These are phyloP conservation scores for Cladorrhinum sp. DNA, from an alignment of 2,329 filamentous ascomycete genomes.

Conservation along the genomic window DNA sequence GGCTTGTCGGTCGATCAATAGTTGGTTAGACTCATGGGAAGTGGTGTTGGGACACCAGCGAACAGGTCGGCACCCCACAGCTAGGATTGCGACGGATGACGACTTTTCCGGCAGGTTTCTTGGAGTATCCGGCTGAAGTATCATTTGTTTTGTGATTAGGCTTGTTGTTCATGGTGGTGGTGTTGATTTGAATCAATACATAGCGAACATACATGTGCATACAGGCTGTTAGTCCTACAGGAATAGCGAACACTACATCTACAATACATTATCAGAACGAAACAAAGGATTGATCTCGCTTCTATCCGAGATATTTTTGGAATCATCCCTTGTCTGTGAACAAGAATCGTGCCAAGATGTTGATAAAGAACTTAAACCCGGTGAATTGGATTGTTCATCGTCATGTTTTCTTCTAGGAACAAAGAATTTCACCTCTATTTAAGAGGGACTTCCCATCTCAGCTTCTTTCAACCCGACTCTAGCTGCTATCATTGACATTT, in stretches of 20 bases:
- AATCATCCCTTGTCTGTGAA: not conserved
- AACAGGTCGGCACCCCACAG: not conserved
- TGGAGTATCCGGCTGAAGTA: too few relatives aligned
- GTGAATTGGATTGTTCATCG: not conserved
- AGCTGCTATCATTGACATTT: not conserved
- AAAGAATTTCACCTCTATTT: not conserved
- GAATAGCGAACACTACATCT: not conserved
- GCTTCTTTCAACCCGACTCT: not conserved
- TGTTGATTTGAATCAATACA: not conserved
- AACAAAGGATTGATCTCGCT: not conserved
- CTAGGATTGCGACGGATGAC: too few relatives aligned
- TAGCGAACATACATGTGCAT: not conserved
- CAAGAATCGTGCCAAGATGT: not conserved
- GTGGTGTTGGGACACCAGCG: not conserved
- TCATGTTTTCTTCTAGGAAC: not conserved
- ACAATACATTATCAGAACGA: not conserved
- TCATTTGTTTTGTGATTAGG: not conserved
- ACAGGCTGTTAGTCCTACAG: not conserved
- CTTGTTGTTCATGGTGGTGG: not conserved
- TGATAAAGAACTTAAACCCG: not conserved
- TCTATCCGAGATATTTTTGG: not conserved
- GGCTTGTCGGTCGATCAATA: not conserved
- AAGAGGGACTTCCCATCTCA: not conserved
- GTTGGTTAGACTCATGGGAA: not conserved
- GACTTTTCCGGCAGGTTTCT: too few relatives aligned